Evolutionary conservation across 2,329 filamentous ascomycete genomes (phyloP).

Genomic region (Teratosphaeriaceae sp.): DNA sequence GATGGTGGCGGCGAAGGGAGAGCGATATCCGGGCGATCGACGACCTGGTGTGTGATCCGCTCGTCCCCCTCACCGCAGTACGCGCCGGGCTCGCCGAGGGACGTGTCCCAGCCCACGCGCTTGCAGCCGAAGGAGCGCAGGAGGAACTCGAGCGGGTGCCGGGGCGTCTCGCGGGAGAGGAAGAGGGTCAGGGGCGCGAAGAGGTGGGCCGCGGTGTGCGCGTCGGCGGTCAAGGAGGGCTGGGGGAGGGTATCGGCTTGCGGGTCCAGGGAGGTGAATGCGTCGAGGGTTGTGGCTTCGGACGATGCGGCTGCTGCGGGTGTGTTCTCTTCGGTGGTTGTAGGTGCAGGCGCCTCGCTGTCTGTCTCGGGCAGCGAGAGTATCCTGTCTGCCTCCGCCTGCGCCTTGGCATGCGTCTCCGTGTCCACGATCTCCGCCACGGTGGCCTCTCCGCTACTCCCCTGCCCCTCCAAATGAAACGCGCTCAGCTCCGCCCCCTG

Average conservation of each 20-base stretch:
- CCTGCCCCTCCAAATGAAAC: conserved; percentile 78
- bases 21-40: conserved; percentile 73
- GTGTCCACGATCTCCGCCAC: conserved; percentile 16
- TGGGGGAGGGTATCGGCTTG: conserved; percentile 83
- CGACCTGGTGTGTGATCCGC: conserved; percentile 90
- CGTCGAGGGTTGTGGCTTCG: conserved; percentile 61
- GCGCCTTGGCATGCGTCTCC: conserved; percentile 34
- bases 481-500: conserved; percentile 83
- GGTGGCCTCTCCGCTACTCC: conserved; percentile 29
- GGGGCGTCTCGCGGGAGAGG: conserved; percentile 86
- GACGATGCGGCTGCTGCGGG: conserved; percentile 28
- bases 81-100: conserved; percentile 75
- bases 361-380: conserved; percentile 1
- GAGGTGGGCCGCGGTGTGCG: conserved; percentile 61
- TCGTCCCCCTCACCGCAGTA: conserved; percentile 86
- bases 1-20: conserved; percentile 33
- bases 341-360: conserved; percentile 6
- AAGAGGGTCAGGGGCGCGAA: conserved; percentile 89
- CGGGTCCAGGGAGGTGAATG: conserved; percentile 77
- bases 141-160: conserved; percentile 85
- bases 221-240: conserved; percentile 55
- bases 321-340: conserved; percentile 33
- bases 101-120: conserved; percentile 87
- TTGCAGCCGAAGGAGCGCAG: conserved; percentile 93
- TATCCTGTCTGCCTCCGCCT: conserved; percentile 23